Evolutionary conservation across 176 grass and related monocot genomes (phyloP).

Genomic region (Triticum dicoccoides): DNA sequence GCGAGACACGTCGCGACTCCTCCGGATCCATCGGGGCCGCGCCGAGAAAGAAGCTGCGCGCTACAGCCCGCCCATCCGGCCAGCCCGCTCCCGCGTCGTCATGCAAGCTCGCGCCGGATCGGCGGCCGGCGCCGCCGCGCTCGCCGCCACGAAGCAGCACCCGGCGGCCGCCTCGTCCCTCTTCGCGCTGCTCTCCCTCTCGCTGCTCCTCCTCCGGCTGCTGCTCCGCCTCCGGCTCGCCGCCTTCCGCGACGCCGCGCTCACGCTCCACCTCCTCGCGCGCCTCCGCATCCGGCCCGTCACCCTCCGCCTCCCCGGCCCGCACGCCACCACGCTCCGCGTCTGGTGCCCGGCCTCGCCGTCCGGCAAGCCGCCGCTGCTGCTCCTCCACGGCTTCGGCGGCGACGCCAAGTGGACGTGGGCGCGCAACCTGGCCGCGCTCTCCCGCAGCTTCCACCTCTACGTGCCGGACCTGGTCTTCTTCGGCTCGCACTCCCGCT

Average conservation of each 20-base stretch:
- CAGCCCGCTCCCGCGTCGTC: background rate
- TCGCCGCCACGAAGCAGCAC: conserved; percentile 38
- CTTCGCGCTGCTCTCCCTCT: conserved; percentile 35
- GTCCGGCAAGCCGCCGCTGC: conserved; percentile 39
- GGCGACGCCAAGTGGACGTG: conserved; percentile 66
- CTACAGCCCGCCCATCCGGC: background rate
- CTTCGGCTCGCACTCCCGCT: conserved; percentile 68
- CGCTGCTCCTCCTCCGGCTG: conserved; percentile 43
- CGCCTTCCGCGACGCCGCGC: conserved; percentile 53
- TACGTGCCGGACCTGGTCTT: conserved; percentile 81
- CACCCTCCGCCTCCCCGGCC: conserved; percentile 22
- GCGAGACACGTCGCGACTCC: background rate
- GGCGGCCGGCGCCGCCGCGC: background rate
- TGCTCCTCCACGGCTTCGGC: conserved; percentile 87
- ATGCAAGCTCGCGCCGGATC: background rate
- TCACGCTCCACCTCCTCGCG: conserved; percentile 56
- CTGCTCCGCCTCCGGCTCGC: conserved; percentile 53
- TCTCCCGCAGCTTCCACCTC: conserved; percentile 66
- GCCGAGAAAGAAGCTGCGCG: background rate
- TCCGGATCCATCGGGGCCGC: background rate
- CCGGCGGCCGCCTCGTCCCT: conserved; percentile 12
- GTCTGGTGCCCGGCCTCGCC: conserved; percentile 58
- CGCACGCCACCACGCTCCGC: conserved; percentile 48
- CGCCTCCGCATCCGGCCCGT: conserved; percentile 47
- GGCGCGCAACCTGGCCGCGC: conserved; percentile 33